A percentile compares a stretch with the other conserved stretches of the same genome.
phyloP scores from a whole-genome alignment of 1,284 basidiomycete genomes.

The Mycosarcoma mackinlayi region DNA sequence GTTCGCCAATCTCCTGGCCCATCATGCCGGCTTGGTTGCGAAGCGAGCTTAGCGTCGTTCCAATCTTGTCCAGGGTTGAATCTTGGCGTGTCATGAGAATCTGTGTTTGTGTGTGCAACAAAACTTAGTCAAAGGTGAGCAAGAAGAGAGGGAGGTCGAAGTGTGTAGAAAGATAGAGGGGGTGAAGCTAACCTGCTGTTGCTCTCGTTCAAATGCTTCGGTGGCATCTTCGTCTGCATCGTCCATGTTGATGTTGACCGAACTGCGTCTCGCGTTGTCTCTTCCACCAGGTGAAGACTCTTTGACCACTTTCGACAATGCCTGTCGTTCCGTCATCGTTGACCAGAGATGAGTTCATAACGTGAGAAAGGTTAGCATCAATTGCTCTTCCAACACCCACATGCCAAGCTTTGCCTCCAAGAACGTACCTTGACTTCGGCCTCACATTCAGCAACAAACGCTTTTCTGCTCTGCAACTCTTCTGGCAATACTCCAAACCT shows the following conservation, averaged over 20 bases:
- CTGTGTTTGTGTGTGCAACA: slow-evolving; percentile 8
- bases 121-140: background rate
- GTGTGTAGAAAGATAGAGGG: background rate
- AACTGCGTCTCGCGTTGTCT: slow-evolving; percentile 16
- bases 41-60: slow-evolving; percentile 54
- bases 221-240: slow-evolving; percentile 53
- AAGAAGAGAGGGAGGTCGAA: background rate
- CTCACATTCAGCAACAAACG: slow-evolving; percentile 55
- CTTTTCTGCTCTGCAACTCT: slow-evolving; percentile 51
- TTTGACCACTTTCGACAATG: slow-evolving; percentile 26
- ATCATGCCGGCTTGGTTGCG: slow-evolving; percentile 62
- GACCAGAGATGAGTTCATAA: no score
- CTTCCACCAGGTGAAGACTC: slow-evolving; percentile 20
- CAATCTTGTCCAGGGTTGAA: slow-evolving; percentile 62
- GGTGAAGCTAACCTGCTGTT: slow-evolving; percentile 58
- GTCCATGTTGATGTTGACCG: slow-evolving; percentile 43
- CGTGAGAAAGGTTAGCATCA: no score
- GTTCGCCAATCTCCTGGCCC: slow-evolving; percentile 64
- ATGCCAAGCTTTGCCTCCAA: no score
- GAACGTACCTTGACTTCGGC: slow-evolving; percentile 44
- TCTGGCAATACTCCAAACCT: slow-evolving; percentile 55
- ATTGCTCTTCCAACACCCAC: no score
- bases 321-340: no score
- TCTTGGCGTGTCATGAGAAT: slow-evolving; percentile 62
- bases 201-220: slow-evolving; percentile 62